Evolutionary conservation across 2,329 filamentous ascomycete genomes (phyloP).

Genomic region (Cladosporium sp.): DNA sequence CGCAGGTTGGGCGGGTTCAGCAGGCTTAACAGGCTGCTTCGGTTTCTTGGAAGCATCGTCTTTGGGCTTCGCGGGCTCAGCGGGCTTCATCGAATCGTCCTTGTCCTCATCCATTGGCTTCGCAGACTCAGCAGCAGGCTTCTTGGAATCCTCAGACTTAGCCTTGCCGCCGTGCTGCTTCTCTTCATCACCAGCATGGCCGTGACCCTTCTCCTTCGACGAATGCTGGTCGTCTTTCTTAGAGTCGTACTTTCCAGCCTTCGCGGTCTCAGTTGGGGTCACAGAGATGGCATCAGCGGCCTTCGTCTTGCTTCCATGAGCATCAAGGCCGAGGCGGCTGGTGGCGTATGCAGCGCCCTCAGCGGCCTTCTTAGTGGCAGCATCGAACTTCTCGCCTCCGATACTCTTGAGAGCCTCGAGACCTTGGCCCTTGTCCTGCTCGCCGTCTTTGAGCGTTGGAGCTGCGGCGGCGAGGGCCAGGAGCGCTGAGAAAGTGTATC

Average conservation of each 20-base stretch:
- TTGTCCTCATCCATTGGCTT: too few species aligned
- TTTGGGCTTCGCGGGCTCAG: too few species aligned
- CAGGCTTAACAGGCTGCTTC: too few species aligned
- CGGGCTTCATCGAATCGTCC: not conserved
- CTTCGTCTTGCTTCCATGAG: not conserved
- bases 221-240: not conserved
- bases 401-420: not conserved
- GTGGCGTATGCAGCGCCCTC: not conserved
- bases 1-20: too few species aligned
- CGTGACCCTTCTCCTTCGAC: not conserved
- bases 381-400: not conserved
- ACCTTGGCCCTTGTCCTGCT: not conserved
- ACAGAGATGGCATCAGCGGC: not conserved
- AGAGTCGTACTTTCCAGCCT: not conserved
- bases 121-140: not conserved
- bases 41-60: too few species aligned
- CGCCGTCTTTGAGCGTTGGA: not conserved
- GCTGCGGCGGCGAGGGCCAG: not conserved
- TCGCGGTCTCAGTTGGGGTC: not conserved
- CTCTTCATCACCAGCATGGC: not conserved
- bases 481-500: not conserved
- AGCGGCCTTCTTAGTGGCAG: not conserved
- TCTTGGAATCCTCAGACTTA: not conserved
- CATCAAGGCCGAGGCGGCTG: not conserved
- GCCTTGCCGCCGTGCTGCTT: not conserved